Evolutionary conservation across 2,329 filamentous ascomycete species (phyloP).

Genomic region (Dactylellina haptotyla): DNA sequence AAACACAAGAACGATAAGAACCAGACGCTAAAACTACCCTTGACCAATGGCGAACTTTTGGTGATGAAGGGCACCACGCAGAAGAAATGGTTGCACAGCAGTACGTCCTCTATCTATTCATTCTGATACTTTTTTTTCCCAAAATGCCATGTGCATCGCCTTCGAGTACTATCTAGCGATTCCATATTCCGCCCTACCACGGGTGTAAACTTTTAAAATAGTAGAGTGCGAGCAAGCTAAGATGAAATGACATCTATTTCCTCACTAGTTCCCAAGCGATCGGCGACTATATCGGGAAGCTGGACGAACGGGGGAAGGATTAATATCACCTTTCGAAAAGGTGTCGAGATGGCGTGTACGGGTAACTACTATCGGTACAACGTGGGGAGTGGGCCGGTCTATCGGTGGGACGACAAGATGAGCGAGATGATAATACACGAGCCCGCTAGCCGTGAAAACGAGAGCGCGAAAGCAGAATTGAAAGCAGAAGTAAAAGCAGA

Average conservation of each 20-base stretch:
- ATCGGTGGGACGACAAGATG: constrained; percentile 28
- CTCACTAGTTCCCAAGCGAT: constrained; percentile 56
- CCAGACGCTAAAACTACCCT: constrained; percentile 26
- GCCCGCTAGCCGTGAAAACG: background rate
- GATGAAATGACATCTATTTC: too few species aligned
- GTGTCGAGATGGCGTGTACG: constrained; percentile 76
- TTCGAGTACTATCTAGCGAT: too few species aligned
- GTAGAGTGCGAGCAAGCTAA: too few species aligned
- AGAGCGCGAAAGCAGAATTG: too few species aligned
- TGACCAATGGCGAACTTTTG: constrained; percentile 58
- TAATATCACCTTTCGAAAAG: constrained; percentile 81
- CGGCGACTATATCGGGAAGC: constrained; percentile 61
- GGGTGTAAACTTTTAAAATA: too few species aligned
- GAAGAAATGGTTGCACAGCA: constrained; percentile 63
- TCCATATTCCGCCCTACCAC: too few species aligned
- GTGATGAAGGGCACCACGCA: constrained; percentile 60
- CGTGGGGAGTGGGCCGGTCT: constrained; percentile 33
- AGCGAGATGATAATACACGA: constrained; percentile 22
- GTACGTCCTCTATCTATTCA: constrained; percentile 62
- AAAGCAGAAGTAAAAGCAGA: too few species aligned
- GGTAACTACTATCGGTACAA: constrained; percentile 75
- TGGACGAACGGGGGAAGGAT: constrained; percentile 72
- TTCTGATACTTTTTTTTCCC: too few species aligned
- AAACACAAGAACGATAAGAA: constrained; percentile 65
- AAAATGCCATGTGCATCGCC: too few species aligned